These are phyloP conservation scores for Talaromyces pinophilus DNA, from an alignment of 2,329 filamentous ascomycete genomes.

Conservation along the genomic window DNA sequence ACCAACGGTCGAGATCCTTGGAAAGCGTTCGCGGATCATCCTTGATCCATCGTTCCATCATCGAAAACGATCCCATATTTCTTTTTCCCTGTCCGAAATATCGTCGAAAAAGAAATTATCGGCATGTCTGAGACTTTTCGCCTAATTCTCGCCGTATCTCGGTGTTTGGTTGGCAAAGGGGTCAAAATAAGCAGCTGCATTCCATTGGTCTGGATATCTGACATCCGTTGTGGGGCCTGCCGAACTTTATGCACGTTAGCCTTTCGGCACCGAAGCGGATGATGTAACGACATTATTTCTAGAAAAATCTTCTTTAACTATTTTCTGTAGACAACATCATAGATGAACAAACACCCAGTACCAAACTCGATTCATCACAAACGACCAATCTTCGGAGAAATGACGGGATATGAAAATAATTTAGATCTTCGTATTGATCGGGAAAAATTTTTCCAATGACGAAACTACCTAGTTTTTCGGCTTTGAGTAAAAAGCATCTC, in stretches of 20 bases:
- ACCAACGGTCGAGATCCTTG: neutral
- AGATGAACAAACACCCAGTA: neutral
- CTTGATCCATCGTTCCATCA: neutral
- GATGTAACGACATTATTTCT: neutral
- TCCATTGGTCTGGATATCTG: neutral
- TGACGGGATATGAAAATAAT: neutral
- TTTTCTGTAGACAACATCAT: neutral
- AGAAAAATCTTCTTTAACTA: neutral
- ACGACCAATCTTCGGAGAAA: neutral
- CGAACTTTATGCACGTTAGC: slow-evolving; percentile 4
- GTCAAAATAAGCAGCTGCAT: neutral
- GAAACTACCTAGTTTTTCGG: neutral
- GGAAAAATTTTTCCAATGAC: neutral
- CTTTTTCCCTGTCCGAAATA: neutral
- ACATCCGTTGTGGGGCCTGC: neutral
- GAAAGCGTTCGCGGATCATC: neutral
- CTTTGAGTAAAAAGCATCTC: neutral
- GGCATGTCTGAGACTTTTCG: neutral
- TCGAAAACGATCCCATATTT: neutral
- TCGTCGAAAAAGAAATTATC: neutral
- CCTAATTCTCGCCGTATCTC: neutral
- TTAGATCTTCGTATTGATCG: too few species aligned
- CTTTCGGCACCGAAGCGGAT: neutral
- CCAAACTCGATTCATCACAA: neutral
- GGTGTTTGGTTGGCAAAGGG: neutral